These are phyloP conservation scores for Heterotrichella gracilis DNA, from an alignment of 352 stramenopile genomes.

Conservation along the genomic window DNA sequence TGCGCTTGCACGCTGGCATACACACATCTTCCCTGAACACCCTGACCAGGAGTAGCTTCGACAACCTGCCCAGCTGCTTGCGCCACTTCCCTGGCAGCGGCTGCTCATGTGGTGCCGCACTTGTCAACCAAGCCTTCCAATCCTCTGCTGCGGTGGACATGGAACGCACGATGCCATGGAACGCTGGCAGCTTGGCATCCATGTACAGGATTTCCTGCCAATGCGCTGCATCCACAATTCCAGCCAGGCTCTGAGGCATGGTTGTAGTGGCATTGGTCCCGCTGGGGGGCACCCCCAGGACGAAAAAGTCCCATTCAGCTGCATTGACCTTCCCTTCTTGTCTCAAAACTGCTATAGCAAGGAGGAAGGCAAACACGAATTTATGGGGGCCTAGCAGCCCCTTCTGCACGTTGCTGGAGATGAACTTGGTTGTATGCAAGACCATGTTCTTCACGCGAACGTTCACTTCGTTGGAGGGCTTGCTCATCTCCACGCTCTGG, in stretches of 20 bases:
- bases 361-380: slow-evolving; percentile 63
- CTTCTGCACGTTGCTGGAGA: slow-evolving; percentile 63
- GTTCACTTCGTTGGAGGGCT: slow-evolving; percentile 37
- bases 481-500: slow-evolving; percentile 39
- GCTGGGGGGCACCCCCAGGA: slow-evolving; percentile 31
- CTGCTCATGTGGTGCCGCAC: slow-evolving; percentile 35
- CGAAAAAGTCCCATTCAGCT: slow-evolving; percentile 45
- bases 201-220: no score
- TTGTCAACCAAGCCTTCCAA: slow-evolving; percentile 42
- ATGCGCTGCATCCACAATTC: no score
- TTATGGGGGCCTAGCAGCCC: slow-evolving; percentile 73
- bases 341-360: slow-evolving; percentile 42
- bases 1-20: no score
- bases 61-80: no score
- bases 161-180: background rate
- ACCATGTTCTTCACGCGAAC: slow-evolving; percentile 48
- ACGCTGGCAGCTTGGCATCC: background rate
- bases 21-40: no score
- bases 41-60: no score
- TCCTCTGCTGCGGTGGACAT: slow-evolving; percentile 24
- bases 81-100: slow-evolving; percentile 30
- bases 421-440: slow-evolving; percentile 49
- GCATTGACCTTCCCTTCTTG: slow-evolving; percentile 32
- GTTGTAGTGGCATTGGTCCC: no score
- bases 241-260: no score